Evolutionary conservation across 2,329 filamentous ascomycete species (phyloP).

Genomic region (Ceratocystis cacaofunesta): DNA sequence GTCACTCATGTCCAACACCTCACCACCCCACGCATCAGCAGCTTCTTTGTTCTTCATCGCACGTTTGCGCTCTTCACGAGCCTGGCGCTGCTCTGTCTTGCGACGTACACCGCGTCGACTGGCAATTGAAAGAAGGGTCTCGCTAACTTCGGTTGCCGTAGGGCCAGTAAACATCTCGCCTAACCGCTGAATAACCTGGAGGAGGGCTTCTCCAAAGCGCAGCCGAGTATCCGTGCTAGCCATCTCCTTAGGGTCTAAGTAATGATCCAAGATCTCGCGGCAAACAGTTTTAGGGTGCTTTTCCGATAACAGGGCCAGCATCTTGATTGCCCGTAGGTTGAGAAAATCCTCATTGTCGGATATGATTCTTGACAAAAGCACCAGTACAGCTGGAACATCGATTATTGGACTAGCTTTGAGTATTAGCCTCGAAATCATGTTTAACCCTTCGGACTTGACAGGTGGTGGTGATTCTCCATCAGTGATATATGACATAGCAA

Average conservation of each 20-base stretch:
- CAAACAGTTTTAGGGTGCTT: slow-evolving; percentile 48
- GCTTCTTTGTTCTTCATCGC: slow-evolving; percentile 35
- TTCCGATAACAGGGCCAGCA: slow-evolving; percentile 46
- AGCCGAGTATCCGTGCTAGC: slow-evolving; percentile 47
- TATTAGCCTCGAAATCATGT: slow-evolving; percentile 44
- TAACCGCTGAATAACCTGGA: slow-evolving; percentile 48
- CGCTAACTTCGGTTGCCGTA: slow-evolving; percentile 35
- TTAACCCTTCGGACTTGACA: slow-evolving; percentile 50
- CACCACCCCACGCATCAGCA: slow-evolving; percentile 40
- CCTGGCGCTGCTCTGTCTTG: slow-evolving; percentile 43
- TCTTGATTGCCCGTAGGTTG: slow-evolving; percentile 50
- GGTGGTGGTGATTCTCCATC: slow-evolving; percentile 47
- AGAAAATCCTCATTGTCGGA: slow-evolving; percentile 57
- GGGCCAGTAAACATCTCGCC: slow-evolving; percentile 41
- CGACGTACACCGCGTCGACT: slow-evolving; percentile 46
- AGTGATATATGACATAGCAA: slow-evolving; percentile 51
- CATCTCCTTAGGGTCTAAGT: slow-evolving; percentile 48
- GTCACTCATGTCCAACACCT: slow-evolving; percentile 35
- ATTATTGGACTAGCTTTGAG: slow-evolving; percentile 39
- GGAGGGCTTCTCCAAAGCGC: slow-evolving; percentile 51
- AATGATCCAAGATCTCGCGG: slow-evolving; percentile 50
- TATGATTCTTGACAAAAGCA: slow-evolving; percentile 49
- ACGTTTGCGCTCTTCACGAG: slow-evolving; percentile 33
- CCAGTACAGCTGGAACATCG: slow-evolving; percentile 50
- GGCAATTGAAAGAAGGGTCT: slow-evolving; percentile 48